phyloP scores from a whole-genome alignment of 352 stramenopile species.

The Globisporangium polare region DNA sequence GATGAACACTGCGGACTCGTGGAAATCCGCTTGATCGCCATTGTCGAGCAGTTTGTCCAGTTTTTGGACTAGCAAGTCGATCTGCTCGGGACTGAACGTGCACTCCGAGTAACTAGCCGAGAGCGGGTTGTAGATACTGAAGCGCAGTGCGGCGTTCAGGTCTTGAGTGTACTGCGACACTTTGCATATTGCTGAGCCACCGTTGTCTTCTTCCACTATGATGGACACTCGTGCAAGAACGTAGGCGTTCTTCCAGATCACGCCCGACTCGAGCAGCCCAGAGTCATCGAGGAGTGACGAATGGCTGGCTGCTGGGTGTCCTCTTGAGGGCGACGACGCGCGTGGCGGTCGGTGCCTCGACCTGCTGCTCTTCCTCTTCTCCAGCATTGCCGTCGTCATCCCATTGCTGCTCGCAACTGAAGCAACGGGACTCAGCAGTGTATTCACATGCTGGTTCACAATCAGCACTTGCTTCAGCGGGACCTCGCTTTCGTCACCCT shows the following conservation, averaged over 20 bases:
- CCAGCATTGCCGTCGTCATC: constrained; percentile 5
- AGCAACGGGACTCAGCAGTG: constrained; percentile 6
- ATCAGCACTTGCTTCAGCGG: constrained; percentile 28
- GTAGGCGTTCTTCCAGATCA: constrained; percentile 55
- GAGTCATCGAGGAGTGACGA: background rate
- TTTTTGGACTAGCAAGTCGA: constrained; percentile 6
- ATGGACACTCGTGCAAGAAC: constrained; percentile 34
- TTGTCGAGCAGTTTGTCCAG: background rate
- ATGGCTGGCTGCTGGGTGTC: constrained; percentile 11
- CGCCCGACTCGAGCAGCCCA: constrained; percentile 37
- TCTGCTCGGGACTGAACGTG: constrained; percentile 8
- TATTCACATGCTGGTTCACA: constrained; percentile 35
- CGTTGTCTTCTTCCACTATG: constrained; percentile 8
- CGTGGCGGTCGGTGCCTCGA: constrained; percentile 18
- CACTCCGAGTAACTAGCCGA: constrained; percentile 11
- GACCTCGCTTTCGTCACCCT: constrained; percentile 5
- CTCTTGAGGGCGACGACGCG: constrained; percentile 11
- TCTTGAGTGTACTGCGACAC: constrained; percentile 12
- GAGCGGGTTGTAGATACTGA: constrained; percentile 15
- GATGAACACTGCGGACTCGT: constrained; percentile 21
- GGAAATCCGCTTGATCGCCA: background rate
- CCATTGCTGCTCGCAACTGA: background rate
- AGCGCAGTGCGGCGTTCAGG: background rate
- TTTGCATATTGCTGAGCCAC: background rate
- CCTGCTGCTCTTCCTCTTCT: constrained; percentile 20